These are phyloP conservation scores for Myriosclerotinia duriaeana DNA, from an alignment of 2,329 filamentous ascomycete species.

Conservation along the genomic window DNA sequence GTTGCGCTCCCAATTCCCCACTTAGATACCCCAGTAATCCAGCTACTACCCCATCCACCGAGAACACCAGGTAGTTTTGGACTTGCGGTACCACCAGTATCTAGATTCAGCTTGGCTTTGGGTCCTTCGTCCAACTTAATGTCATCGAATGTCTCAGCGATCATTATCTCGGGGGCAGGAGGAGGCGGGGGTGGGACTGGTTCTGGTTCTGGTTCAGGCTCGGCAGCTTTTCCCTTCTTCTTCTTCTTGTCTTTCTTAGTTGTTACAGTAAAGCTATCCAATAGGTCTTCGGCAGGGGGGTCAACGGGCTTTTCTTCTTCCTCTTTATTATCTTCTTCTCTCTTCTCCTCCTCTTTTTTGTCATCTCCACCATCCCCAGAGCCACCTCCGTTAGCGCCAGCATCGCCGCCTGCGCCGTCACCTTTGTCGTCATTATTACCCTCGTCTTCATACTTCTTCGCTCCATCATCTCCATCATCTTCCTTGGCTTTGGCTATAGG, in stretches of 20 bases:
- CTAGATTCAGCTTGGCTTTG: slow-evolving; percentile 56
- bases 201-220: slow-evolving; percentile 36
- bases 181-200: slow-evolving; percentile 29
- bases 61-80: slow-evolving; percentile 48
- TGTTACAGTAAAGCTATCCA: slow-evolving; percentile 12
- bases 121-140: slow-evolving; percentile 66
- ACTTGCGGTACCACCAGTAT: slow-evolving; percentile 42
- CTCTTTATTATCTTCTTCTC: slow-evolving; percentile 45
- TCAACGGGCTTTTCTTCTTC: slow-evolving; percentile 37
- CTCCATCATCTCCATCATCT: slow-evolving; percentile 48
- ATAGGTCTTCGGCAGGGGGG: not conserved
- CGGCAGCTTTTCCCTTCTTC: slow-evolving; percentile 46
- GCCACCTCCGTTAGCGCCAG: slow-evolving; percentile 39
- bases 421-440: slow-evolving; percentile 41
- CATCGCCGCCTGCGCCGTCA: slow-evolving; percentile 42
- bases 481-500: slow-evolving; percentile 36
- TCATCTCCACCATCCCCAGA: slow-evolving; percentile 41
- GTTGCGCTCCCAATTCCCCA: slow-evolving; percentile 40
- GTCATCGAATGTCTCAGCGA: slow-evolving; percentile 61
- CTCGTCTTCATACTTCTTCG: slow-evolving; percentile 46
- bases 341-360: slow-evolving; percentile 42
- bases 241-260: slow-evolving; percentile 47
- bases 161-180: slow-evolving; percentile 41
- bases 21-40: slow-evolving; percentile 50
- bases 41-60: slow-evolving; percentile 60